Evolutionary conservation across 805 yeast species (phyloP).

Genomic region (Zygoascus flipseniorum): DNA sequence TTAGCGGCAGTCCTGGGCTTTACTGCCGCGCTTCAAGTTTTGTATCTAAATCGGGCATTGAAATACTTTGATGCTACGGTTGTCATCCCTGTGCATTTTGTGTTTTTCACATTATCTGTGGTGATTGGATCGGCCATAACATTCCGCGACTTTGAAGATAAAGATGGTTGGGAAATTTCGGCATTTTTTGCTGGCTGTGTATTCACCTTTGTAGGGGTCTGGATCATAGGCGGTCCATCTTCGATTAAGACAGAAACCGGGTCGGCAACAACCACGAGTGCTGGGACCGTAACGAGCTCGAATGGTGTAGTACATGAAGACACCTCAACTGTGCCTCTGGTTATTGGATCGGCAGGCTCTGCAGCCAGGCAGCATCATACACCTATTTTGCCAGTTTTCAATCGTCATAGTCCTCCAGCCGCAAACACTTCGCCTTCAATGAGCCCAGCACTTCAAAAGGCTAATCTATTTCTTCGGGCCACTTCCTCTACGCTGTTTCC

Average conservation of each 20-base stretch:
- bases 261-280: neutral
- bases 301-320: neutral
- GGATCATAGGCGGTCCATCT: conserved; percentile 23
- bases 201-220: conserved; percentile 36
- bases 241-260: neutral
- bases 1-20: conserved; percentile 27
- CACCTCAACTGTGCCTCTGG: neutral
- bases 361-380: neutral
- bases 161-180: conserved; percentile 16
- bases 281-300: neutral
- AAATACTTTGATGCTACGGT: conserved; percentile 35
- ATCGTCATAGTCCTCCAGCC: neutral
- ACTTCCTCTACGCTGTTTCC: neutral
- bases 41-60: conserved; percentile 33
- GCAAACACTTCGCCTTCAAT: neutral
- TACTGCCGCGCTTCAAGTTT: conserved; percentile 37
- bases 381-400: neutral
- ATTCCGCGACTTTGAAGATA: conserved; percentile 34
- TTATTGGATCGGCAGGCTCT: neutral
- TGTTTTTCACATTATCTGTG: conserved; percentile 38
- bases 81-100: conserved; percentile 44
- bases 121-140: conserved; percentile 35
- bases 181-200: conserved; percentile 31
- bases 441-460: neutral
- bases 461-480: neutral